Percentiles rank a stretch among this genome's conserved stretches.
phyloP scores from a whole-genome alignment of 345 rosid species.

The Eucalyptus regnans region DNA sequence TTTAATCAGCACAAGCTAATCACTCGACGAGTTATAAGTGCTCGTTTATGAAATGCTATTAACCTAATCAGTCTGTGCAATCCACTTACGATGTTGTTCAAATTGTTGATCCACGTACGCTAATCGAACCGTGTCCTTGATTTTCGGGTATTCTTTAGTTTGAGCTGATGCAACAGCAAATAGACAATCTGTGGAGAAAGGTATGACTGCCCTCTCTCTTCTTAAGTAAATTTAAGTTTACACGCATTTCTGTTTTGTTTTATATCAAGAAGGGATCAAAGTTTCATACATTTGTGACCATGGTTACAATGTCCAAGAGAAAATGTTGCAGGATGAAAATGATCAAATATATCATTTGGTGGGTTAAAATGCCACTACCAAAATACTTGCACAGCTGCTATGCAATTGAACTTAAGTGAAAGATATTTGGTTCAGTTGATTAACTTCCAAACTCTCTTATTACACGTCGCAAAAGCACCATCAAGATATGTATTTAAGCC shows the following conservation, averaged over 20 bases:
- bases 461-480: not conserved
- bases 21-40: not conserved
- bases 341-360: constrained; percentile 13
- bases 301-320: not conserved
- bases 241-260: not conserved
- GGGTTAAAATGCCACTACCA: not conserved
- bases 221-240: not conserved
- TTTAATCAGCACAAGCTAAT: not conserved
- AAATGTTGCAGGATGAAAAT: constrained; percentile 12
- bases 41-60: not conserved
- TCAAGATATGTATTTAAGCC: not conserved
- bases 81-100: not conserved
- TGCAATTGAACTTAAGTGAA: not conserved
- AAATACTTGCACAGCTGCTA: not conserved
- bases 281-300: not conserved
- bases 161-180: constrained; percentile 16
- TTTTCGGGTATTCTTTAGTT: not conserved
- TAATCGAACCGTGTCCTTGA: not conserved
- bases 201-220: not conserved
- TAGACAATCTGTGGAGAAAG: constrained; percentile 15
- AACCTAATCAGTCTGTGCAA: not conserved
- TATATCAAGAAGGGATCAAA: not conserved
- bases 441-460: not conserved
- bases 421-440: no score
- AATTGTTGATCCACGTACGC: not conserved